phyloP scores from a whole-genome alignment of 2,329 filamentous ascomycete species.

The Fusarium dimerum region DNA sequence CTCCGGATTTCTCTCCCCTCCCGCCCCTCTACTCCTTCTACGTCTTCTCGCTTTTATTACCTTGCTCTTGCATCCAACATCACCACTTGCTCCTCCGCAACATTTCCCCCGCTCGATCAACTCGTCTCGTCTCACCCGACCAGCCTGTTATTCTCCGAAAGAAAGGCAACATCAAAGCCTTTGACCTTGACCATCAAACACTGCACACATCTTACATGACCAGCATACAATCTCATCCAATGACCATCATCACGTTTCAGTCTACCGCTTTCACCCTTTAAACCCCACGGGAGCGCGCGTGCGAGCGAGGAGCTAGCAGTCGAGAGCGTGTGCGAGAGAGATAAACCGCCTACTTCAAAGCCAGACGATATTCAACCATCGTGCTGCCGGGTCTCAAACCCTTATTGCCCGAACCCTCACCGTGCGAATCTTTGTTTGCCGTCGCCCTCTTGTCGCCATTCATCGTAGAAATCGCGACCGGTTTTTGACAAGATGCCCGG shows the following conservation, averaged over 20 bases:
- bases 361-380: constrained; percentile 62
- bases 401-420: constrained; percentile 26
- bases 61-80: constrained; percentile 27
- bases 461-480: constrained; percentile 33
- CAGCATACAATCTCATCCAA: constrained; percentile 46
- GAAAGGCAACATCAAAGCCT: constrained; percentile 36
- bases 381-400: constrained; percentile 43
- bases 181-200: constrained; percentile 21
- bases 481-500: constrained; percentile 63
- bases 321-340: constrained; percentile 37
- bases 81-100: constrained; percentile 26
- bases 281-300: constrained; percentile 67
- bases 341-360: constrained; percentile 29
- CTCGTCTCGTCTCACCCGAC: constrained; percentile 32
- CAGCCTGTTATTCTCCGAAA: constrained; percentile 23
- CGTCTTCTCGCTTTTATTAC: constrained; percentile 31
- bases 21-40: constrained; percentile 31
- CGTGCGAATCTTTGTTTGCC: constrained; percentile 27
- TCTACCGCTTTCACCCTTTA: constrained; percentile 67
- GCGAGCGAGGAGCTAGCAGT: constrained; percentile 56
- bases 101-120: constrained; percentile 28
- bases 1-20: constrained; percentile 30
- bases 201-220: constrained; percentile 44
- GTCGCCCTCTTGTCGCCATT: constrained; percentile 27
- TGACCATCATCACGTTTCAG: constrained; percentile 53